phyloP scores from a whole-genome alignment of 495 filamentous ascomycete genomes.

The Geoglossum glabrum region DNA sequence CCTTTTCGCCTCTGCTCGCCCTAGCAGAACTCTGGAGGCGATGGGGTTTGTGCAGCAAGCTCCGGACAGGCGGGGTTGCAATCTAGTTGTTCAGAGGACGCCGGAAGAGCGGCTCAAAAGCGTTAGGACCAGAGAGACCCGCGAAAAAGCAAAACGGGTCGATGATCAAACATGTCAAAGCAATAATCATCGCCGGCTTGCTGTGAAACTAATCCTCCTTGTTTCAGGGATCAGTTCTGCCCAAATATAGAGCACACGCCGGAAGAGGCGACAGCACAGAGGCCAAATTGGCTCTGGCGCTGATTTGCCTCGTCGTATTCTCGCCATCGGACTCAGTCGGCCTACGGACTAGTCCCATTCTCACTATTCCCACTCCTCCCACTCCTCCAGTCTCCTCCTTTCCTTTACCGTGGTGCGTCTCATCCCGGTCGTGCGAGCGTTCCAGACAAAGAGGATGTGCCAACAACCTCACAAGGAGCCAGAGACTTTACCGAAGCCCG shows the following conservation, averaged over 20 bases:
- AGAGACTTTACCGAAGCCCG: no score
- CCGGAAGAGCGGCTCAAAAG: background rate
- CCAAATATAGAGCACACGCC: background rate
- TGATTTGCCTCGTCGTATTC: no score
- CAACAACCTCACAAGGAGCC: no score
- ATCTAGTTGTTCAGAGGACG: background rate
- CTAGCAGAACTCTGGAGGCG: background rate
- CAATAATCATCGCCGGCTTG: background rate
- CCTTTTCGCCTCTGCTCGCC: background rate
- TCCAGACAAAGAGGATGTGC: background rate
- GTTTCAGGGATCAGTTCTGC: background rate
- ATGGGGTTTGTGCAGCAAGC: background rate
- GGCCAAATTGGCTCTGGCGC: no score
- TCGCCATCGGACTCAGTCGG: background rate
- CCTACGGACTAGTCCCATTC: no score
- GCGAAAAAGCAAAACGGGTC: background rate
- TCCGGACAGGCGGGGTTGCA: slow-evolving; percentile 1
- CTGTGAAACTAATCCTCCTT: background rate
- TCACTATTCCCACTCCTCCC: no score
- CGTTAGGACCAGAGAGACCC: background rate
- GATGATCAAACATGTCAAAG: background rate
- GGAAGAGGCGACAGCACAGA: background rate
- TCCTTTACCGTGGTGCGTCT: no score
- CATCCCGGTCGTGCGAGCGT: background rate
- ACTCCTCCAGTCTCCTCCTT: no score